Percentiles rank a stretch among this genome's conserved stretches.
Evolutionary conservation across 805 yeast species (phyloP).

Genomic region (Saturnispora silvae): DNA sequence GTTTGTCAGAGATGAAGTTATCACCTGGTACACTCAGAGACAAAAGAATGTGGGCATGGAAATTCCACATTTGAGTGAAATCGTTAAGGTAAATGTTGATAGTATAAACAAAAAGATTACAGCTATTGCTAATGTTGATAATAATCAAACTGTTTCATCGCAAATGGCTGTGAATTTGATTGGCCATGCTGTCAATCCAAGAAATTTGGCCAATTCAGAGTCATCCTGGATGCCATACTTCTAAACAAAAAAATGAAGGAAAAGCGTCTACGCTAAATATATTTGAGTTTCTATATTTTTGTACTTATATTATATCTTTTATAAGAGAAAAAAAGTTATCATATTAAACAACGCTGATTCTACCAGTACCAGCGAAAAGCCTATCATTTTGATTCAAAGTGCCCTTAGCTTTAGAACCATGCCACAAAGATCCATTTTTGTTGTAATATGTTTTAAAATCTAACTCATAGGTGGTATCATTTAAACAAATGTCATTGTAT

Average conservation of each 20-base stretch:
- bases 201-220: slow-evolving; percentile 85
- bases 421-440: no score
- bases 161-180: slow-evolving; percentile 85
- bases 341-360: no score
- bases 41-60: slow-evolving; percentile 79
- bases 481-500: no score
- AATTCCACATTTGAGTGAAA: slow-evolving; percentile 63
- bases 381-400: no score
- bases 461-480: no score
- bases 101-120: slow-evolving; percentile 68
- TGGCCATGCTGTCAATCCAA: slow-evolving; percentile 90
- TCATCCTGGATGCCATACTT: slow-evolving; percentile 93
- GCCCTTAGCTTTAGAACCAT: no score
- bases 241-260: slow-evolving; percentile 26
- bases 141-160: slow-evolving; percentile 69
- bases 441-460: no score
- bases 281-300: no score
- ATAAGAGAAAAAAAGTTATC: no score
- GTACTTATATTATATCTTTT: no score
- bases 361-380: no score
- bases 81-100: slow-evolving; percentile 82
- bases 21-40: slow-evolving; percentile 86
- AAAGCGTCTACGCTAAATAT: no score
- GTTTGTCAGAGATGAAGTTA: slow-evolving; percentile 90
- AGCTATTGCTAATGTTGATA: slow-evolving; percentile 48